A percentile compares a stretch with the other conserved stretches of the same genome.
These are phyloP conservation scores for Hevea brasiliensis DNA, from an alignment of 345 rosid species.

Conservation along the genomic window DNA sequence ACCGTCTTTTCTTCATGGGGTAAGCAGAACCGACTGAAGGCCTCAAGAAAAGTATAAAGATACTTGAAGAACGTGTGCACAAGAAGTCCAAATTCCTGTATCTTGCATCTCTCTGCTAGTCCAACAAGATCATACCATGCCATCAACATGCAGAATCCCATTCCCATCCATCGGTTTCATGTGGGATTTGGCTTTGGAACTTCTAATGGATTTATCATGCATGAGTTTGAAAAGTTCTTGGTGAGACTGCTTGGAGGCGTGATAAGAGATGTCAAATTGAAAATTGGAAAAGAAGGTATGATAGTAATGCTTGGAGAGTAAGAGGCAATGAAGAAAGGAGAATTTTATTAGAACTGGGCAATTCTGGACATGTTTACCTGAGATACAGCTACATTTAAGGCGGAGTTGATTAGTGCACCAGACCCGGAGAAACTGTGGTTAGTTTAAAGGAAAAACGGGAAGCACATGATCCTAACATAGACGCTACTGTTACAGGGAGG, in stretches of 20 bases:
- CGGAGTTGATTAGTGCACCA: slow-evolving; percentile 47
- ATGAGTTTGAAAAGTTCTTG: slow-evolving; percentile 74
- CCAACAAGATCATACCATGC: slow-evolving; percentile 58
- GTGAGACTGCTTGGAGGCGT: slow-evolving; percentile 58
- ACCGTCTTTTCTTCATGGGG: slow-evolving; percentile 76
- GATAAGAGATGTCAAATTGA: slow-evolving; percentile 60
- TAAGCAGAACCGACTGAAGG: slow-evolving; percentile 81
- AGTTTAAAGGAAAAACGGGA: slow-evolving; percentile 44
- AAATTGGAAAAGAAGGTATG: slow-evolving; percentile 62
- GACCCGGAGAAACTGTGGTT: slow-evolving; percentile 62
- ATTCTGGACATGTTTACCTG: slow-evolving; percentile 40
- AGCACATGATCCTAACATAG: slow-evolving; percentile 27
- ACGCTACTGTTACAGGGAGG: slow-evolving; percentile 24
- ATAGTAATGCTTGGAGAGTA: slow-evolving; percentile 57
- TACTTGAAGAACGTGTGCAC: slow-evolving; percentile 75
- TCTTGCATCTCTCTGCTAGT: slow-evolving; percentile 67
- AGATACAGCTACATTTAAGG: slow-evolving; percentile 72
- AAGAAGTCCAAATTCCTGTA: slow-evolving; percentile 56
- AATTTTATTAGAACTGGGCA: slow-evolving; percentile 55
- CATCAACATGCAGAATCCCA: slow-evolving; percentile 41
- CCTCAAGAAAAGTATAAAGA: slow-evolving; percentile 67
- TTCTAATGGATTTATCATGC: slow-evolving; percentile 71
- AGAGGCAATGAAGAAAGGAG: slow-evolving; percentile 67
- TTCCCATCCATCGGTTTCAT: slow-evolving; percentile 72
- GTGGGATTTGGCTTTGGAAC: slow-evolving; percentile 70